Conservation (phyloP, 352 stramenopile genomes). For the Phytopythium litorale region DNA sequence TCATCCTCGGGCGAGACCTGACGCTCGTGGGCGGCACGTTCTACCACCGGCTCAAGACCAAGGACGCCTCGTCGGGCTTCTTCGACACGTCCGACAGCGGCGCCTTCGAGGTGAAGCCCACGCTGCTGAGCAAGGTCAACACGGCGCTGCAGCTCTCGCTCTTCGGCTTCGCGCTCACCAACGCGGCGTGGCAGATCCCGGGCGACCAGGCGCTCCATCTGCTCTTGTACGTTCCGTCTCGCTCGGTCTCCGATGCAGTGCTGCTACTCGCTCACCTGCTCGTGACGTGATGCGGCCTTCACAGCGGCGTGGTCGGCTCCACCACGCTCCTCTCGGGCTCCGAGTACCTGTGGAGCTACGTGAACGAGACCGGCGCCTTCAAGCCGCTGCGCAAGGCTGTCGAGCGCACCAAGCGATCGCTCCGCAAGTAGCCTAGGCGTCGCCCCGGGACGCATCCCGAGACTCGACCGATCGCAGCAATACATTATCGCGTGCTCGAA, state of each 20-base stretch:
- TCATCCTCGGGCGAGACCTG: constrained; percentile 73
- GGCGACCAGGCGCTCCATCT: constrained; percentile 43
- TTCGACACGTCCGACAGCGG: constrained; percentile 74
- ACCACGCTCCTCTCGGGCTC: constrained; percentile 75
- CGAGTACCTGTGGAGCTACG: constrained; percentile 73
- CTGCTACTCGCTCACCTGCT: constrained; percentile 4
- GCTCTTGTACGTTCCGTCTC: constrained; percentile 54
- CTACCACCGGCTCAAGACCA: constrained; percentile 73
- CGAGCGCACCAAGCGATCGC: constrained; percentile 19
- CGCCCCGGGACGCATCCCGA: background rate
- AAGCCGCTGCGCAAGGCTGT: constrained; percentile 38
- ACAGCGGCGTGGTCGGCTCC: constrained; percentile 57
- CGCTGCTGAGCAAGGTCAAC: constrained; percentile 75
- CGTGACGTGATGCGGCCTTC: background rate
- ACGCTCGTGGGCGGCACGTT: constrained; percentile 76
- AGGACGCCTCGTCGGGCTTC: constrained; percentile 59
- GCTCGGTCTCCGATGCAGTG: background rate
- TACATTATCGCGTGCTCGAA: background rate
- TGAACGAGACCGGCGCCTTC: constrained; percentile 68
- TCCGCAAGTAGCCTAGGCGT: constrained; percentile 1
- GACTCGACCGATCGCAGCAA: too few species aligned
- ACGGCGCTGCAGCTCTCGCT: constrained; percentile 73
- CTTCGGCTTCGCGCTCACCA: constrained; percentile 70
- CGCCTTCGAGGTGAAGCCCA: constrained; percentile 70
- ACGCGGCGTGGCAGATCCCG: constrained; percentile 69